A percentile compares a stretch with the other conserved stretches of the same genome.
phyloP scores from a whole-genome alignment of 2,329 filamentous ascomycete genomes.

The Clonostachys chloroleuca region DNA sequence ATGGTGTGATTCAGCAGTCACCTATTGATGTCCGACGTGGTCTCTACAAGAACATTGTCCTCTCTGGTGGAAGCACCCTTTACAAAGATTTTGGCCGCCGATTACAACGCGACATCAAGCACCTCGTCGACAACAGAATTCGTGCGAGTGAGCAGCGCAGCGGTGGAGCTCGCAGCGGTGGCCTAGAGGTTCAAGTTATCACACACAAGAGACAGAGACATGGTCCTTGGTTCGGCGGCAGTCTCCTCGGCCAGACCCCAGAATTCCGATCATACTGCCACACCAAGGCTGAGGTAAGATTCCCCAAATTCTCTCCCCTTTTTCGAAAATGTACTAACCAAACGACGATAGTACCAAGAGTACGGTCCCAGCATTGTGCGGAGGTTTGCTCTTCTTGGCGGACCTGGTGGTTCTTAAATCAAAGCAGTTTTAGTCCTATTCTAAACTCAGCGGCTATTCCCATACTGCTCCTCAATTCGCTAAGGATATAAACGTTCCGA shows the following conservation, averaged over 20 bases:
- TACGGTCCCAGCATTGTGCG: constrained; percentile 93
- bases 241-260: constrained; percentile 91
- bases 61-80: constrained; percentile 92
- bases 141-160: constrained; percentile 87
- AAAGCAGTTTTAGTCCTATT: too few relatives aligned
- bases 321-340: background rate
- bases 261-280: constrained; percentile 99
- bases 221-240: constrained; percentile 97
- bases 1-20: constrained; percentile 94
- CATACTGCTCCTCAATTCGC: too few relatives aligned
- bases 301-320: background rate
- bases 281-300: constrained; percentile 70
- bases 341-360: constrained; percentile 71
- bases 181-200: constrained; percentile 94
- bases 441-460: too few relatives aligned
- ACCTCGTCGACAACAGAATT: constrained; percentile 90
- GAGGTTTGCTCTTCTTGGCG: constrained; percentile 89
- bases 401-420: constrained; percentile 72
- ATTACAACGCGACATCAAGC: constrained; percentile 94
- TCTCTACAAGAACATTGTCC: constrained; percentile 98
- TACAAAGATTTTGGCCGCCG: constrained; percentile 98
- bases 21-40: constrained; percentile 96
- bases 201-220: constrained; percentile 96
- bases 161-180: constrained; percentile 88
- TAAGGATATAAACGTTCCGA: too few relatives aligned